phyloP scores from a whole-genome alignment of 2,329 filamentous ascomycete genomes.

The Fusarium phyllophilum region DNA sequence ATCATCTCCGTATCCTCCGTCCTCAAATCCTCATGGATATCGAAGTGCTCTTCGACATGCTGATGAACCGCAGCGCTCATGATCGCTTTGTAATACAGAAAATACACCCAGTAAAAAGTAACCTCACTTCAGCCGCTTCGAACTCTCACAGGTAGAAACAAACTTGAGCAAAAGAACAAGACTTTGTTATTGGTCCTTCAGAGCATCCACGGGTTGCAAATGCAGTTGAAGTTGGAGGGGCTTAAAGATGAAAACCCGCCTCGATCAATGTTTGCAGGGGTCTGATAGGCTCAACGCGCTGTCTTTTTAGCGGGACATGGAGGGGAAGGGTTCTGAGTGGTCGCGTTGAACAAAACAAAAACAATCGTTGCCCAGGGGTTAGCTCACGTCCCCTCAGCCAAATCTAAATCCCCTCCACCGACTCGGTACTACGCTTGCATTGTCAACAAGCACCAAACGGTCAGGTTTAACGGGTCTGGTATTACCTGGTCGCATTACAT shows the following conservation, averaged over 20 bases:
- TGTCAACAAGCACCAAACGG: slow-evolving; percentile 31
- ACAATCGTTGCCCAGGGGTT: slow-evolving; percentile 44
- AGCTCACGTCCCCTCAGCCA: slow-evolving; percentile 23
- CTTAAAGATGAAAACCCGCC: slow-evolving; percentile 17
- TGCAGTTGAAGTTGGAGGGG: slow-evolving; percentile 37
- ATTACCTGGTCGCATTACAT: slow-evolving; percentile 13
- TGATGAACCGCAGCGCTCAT: slow-evolving; percentile 41
- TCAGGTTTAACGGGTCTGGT: slow-evolving; percentile 26
- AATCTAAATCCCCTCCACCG: slow-evolving; percentile 27
- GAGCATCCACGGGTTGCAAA: slow-evolving; percentile 10
- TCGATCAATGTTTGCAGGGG: slow-evolving; percentile 38
- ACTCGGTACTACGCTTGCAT: slow-evolving; percentile 9
- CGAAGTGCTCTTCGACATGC: slow-evolving; percentile 53
- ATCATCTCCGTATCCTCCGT: slow-evolving; percentile 64
- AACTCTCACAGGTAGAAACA: not conserved
- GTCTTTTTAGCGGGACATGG: slow-evolving; percentile 41
- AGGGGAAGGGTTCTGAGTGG: slow-evolving; percentile 36
- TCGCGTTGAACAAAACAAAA: slow-evolving; percentile 50
- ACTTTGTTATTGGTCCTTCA: slow-evolving; percentile 1
- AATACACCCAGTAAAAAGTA: not conserved
- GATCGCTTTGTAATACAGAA: slow-evolving; percentile 10
- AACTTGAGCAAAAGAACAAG: slow-evolving; percentile 7
- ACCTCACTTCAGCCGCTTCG: not conserved
- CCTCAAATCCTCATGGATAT: slow-evolving; percentile 61
- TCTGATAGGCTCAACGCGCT: slow-evolving; percentile 31